phyloP scores from a whole-genome alignment of 1,284 basidiomycete genomes.

The Trichosporon ovoides region DNA sequence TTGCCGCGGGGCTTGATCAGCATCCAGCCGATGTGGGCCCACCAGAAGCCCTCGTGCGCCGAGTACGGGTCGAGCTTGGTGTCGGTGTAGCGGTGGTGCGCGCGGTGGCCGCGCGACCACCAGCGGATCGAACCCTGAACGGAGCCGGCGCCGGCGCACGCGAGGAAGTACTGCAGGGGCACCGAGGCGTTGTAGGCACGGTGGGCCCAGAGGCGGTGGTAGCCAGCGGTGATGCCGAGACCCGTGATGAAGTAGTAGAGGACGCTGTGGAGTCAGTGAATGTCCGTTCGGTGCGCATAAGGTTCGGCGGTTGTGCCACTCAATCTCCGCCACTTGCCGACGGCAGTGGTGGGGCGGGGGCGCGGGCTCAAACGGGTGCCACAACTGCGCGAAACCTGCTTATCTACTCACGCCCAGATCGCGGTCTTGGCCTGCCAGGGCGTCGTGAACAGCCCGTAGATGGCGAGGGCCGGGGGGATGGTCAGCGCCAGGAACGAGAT shows the following conservation, averaged over 20 bases:
- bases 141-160: constrained; percentile 73
- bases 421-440: constrained; percentile 63
- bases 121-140: constrained; percentile 87
- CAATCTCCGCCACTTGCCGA: constrained; percentile 3
- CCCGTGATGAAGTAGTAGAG: constrained; percentile 82
- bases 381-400: not conserved
- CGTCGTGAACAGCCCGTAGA: constrained; percentile 62
- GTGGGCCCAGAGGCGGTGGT: constrained; percentile 90
- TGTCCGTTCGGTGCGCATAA: not conserved
- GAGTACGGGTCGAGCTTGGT: constrained; percentile 92
- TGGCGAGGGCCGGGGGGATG: constrained; percentile 63
- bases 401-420: constrained; percentile 54
- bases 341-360: not conserved
- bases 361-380: not conserved
- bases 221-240: constrained; percentile 65
- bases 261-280: constrained; percentile 42
- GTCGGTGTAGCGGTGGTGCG: constrained; percentile 91
- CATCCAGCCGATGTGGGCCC: constrained; percentile 90
- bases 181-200: constrained; percentile 81
- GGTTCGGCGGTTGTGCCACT: not conserved
- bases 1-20: constrained; percentile 78
- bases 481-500: constrained; percentile 67
- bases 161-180: constrained; percentile 72
- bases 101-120: constrained; percentile 92
- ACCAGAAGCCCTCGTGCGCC: constrained; percentile 69